Evolutionary conservation across 1,284 basidiomycete species (phyloP).

Genomic region (Pyrrhoderma noxium): DNA sequence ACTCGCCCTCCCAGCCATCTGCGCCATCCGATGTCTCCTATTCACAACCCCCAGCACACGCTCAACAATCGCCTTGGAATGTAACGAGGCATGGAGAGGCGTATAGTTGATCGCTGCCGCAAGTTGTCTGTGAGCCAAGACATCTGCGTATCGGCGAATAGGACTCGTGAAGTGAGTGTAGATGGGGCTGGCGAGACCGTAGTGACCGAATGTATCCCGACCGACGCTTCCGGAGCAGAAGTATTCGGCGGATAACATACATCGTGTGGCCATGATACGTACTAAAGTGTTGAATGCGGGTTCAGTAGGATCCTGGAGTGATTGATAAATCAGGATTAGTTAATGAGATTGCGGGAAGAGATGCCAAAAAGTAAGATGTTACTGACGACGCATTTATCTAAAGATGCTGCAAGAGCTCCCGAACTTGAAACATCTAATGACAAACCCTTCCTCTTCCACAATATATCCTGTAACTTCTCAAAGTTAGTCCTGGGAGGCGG

Average conservation of each 20-base stretch:
- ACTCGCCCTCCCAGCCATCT: constrained; percentile 93
- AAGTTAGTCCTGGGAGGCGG: constrained; percentile 93
- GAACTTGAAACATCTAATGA: constrained; percentile 90
- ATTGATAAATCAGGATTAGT: not conserved
- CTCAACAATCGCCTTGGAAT: constrained; percentile 88
- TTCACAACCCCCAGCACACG: constrained; percentile 85
- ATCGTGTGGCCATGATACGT: constrained; percentile 97
- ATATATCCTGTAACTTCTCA: constrained; percentile 91
- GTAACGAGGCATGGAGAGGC: constrained; percentile 79
- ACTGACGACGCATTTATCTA: constrained; percentile 83
- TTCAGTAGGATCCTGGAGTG: constrained; percentile 59
- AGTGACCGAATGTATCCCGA: constrained; percentile 91
- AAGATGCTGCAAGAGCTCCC: constrained; percentile 80
- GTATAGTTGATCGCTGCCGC: constrained; percentile 83
- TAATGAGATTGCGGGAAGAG: constrained; percentile 7
- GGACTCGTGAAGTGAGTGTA: constrained; percentile 99
- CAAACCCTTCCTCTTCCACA: constrained; percentile 81
- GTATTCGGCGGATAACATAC: constrained; percentile 98
- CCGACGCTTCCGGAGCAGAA: constrained; percentile 94
- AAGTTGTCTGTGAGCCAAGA: constrained; percentile 92
- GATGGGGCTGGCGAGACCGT: constrained; percentile 92
- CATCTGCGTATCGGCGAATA: constrained; percentile 90
- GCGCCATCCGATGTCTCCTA: constrained; percentile 89
- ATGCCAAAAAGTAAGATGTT: not conserved
- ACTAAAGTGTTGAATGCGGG: constrained; percentile 96